A percentile compares a stretch with the other conserved stretches of the same genome.
These are phyloP conservation scores for Plenodomus lindquistii DNA, from an alignment of 2,329 filamentous ascomycete species.

Conservation along the genomic window DNA sequence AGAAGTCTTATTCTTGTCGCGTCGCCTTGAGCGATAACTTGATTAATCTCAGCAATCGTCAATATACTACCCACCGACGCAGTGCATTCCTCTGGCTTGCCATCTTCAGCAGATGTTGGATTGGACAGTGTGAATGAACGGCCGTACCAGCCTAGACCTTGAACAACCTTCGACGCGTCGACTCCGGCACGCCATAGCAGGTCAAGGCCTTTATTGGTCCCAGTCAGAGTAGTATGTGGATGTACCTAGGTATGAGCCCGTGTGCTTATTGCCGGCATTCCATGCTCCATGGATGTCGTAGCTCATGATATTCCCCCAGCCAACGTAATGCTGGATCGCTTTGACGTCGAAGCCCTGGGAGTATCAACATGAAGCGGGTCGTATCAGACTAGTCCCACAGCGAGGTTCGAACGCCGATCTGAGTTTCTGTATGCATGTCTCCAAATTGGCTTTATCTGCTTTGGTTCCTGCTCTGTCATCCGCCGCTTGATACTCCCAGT, in stretches of 20 bases:
- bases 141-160: constrained; percentile 49
- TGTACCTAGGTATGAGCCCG: constrained; percentile 30
- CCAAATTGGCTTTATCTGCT: constrained; percentile 5
- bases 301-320: constrained; percentile 52
- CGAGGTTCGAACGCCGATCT: constrained; percentile 8
- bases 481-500: constrained; percentile 45
- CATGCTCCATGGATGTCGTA: constrained; percentile 51
- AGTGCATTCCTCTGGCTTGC: constrained; percentile 1
- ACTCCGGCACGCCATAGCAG: constrained; percentile 54
- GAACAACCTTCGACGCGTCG: constrained; percentile 42
- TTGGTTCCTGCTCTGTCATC: constrained; percentile 1
- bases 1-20: not conserved
- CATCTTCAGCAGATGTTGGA: constrained; percentile 2
- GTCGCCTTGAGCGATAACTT: not conserved
- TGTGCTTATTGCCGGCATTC: constrained; percentile 32
- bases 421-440: not conserved
- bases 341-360: constrained; percentile 25
- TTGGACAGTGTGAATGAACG: constrained; percentile 29
- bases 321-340: constrained; percentile 25
- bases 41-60: constrained; percentile 2
- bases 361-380: constrained; percentile 27
- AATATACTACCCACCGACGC: constrained; percentile 3
- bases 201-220: constrained; percentile 47
- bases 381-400: constrained; percentile 19
- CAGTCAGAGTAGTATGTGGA: constrained; percentile 52